Evolutionary conservation across 257 asterid genomes (phyloP).

Genomic region (Ilex aquifolium): DNA sequence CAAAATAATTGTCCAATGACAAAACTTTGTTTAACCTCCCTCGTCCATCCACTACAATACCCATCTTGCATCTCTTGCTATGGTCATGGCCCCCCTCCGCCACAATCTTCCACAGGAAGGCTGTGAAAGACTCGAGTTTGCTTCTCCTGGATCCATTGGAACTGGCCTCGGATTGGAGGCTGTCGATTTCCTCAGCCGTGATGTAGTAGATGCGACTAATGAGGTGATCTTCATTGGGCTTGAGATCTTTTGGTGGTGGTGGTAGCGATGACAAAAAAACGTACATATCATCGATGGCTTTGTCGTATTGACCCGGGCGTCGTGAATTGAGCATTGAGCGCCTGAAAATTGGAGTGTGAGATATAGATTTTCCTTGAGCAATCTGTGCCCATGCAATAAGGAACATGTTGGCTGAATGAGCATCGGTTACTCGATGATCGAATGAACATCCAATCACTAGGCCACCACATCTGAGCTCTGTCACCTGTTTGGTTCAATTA

Average conservation of each 20-base stretch:
- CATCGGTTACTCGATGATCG: slow-evolving; percentile 58
- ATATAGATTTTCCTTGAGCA: slow-evolving; percentile 23
- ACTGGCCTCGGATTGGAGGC: slow-evolving; percentile 35
- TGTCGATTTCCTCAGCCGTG: slow-evolving; percentile 26
- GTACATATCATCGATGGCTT: slow-evolving; percentile 30
- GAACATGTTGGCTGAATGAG: slow-evolving; percentile 56
- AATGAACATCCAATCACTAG: slow-evolving; percentile 49
- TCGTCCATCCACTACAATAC: slow-evolving; percentile 46
- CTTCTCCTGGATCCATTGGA: slow-evolving; percentile 23
- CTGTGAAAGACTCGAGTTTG: slow-evolving; percentile 45
- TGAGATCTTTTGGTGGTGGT: slow-evolving; percentile 10
- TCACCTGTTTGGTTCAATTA: slow-evolving; percentile 24
- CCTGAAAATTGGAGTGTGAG: slow-evolving; percentile 33
- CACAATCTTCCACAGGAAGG: slow-evolving; percentile 48
- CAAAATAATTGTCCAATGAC: slow-evolving; percentile 38
- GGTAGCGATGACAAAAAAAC: slow-evolving; percentile 27
- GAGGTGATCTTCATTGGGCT: slow-evolving; percentile 1
- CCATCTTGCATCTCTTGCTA: slow-evolving; percentile 28
- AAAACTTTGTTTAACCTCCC: slow-evolving; percentile 14
- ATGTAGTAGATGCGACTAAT: slow-evolving; percentile 39
- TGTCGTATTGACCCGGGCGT: slow-evolving; percentile 27
- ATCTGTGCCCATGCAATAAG: slow-evolving; percentile 45
- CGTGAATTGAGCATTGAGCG: slow-evolving; percentile 52
- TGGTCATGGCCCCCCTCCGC: slow-evolving; percentile 19
- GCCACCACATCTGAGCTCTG: slow-evolving; percentile 60